Percentiles rank a stretch among this genome's conserved stretches.
phyloP scores from a whole-genome alignment of 495 filamentous ascomycete genomes.

The Aspergillus kassunensis region DNA sequence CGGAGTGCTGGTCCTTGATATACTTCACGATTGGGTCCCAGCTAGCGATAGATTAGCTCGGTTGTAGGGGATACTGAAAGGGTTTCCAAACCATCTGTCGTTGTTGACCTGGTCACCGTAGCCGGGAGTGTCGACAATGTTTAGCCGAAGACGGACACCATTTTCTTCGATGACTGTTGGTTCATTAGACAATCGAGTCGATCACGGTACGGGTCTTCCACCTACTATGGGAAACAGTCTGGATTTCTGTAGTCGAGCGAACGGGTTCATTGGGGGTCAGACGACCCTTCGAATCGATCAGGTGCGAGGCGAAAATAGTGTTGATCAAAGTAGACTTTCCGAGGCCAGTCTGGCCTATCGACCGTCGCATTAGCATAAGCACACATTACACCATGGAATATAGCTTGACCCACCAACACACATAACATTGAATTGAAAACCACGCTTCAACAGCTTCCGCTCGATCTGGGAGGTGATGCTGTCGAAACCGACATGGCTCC shows the following conservation, averaged over 20 bases:
- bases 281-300: conserved; percentile 97
- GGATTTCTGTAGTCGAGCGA: conserved; percentile 95
- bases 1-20: conserved; percentile 99
- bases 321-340: conserved; percentile 99
- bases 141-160: conserved; percentile 70
- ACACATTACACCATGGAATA: background rate
- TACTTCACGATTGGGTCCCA: conserved; percentile 99
- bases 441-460: conserved; percentile 98
- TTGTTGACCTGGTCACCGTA: conserved; percentile 83
- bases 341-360: conserved; percentile 89
- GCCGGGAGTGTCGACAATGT: conserved; percentile 77
- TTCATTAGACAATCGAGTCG: background rate
- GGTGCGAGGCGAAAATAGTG: conserved; percentile 99
- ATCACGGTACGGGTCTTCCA: conserved; percentile 15
- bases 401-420: conserved; percentile 79
- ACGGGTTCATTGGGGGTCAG: conserved; percentile 87
- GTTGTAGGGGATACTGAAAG: background rate
- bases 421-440: conserved; percentile 99
- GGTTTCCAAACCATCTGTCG: conserved; percentile 59
- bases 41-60: conserved; percentile 40
- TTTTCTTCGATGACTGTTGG: conserved; percentile 89
- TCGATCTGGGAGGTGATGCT: conserved; percentile 98
- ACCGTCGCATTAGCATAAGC: conserved; percentile 13
- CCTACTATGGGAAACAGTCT: conserved; percentile 87
- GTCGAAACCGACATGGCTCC: conserved; percentile 98